Percentiles rank a stretch among this genome's conserved stretches.
phyloP scores from a whole-genome alignment of 768 basidiomycete genomes.

The Hysterangium stoloniferum region DNA sequence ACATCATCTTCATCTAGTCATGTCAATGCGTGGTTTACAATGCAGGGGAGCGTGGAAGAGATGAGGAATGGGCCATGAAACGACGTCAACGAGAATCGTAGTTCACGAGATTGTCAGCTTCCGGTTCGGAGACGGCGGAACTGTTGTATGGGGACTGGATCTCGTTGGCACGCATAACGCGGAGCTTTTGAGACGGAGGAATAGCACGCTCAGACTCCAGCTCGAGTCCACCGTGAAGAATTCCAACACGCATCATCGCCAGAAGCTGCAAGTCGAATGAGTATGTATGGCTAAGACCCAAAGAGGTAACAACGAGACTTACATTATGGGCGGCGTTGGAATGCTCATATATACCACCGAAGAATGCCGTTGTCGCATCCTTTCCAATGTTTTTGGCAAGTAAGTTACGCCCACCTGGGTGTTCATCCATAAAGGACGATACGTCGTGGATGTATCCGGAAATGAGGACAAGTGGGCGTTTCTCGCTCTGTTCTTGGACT shows the following conservation, averaged over 20 bases:
- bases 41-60: too few species aligned
- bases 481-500: conserved; percentile 76
- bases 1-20: too few species aligned
- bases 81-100: too few species aligned
- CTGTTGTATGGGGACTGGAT: conserved; percentile 21
- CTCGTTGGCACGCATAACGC: conserved; percentile 59
- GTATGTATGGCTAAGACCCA: conserved; percentile 3
- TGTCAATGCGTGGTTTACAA: too few species aligned
- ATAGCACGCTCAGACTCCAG: conserved; percentile 44
- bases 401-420: conserved; percentile 84
- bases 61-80: too few species aligned
- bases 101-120: background rate
- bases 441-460: conserved; percentile 94
- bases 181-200: conserved; percentile 66
- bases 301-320: conserved; percentile 18
- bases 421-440: conserved; percentile 76
- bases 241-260: conserved; percentile 55
- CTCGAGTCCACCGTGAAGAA: conserved; percentile 46
- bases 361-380: conserved; percentile 91
- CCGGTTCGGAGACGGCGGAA: conserved; percentile 4
- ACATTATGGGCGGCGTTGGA: conserved; percentile 85
- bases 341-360: conserved; percentile 86
- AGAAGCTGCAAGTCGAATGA: conserved; percentile 28
- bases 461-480: conserved; percentile 76
- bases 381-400: conserved; percentile 80